Evolutionary conservation across 345 rosid species (phyloP).

Genomic region (Syzygium grande): DNA sequence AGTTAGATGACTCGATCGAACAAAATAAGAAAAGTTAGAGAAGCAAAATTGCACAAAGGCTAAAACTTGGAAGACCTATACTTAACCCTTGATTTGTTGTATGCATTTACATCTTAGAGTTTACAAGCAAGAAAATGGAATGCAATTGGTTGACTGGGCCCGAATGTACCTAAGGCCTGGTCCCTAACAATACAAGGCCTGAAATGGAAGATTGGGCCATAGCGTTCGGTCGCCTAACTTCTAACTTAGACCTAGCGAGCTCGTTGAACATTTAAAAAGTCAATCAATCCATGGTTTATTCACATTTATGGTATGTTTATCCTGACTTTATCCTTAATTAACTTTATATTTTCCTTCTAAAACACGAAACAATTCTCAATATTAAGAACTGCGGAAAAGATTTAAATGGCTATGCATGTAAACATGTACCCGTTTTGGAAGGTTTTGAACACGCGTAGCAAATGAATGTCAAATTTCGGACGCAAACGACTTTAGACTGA

Average conservation of each 20-base stretch:
- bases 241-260: neutral
- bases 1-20: neutral
- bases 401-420: neutral
- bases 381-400: neutral
- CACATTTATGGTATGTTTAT: neutral
- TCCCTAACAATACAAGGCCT: neutral
- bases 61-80: neutral
- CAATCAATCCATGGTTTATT: neutral
- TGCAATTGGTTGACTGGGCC: neutral
- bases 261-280: neutral
- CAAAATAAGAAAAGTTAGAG: neutral
- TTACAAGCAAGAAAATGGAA: neutral
- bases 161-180: neutral
- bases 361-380: neutral
- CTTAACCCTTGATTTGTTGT: neutral
- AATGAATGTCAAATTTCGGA: neutral
- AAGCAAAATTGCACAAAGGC: neutral
- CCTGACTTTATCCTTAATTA: neutral
- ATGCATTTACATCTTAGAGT: neutral
- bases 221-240: neutral
- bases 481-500: neutral
- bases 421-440: neutral
- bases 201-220: neutral
- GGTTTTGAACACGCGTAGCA: neutral
- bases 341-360: neutral